These are phyloP conservation scores for Cytospora piceicola DNA, from an alignment of 2,329 filamentous ascomycete genomes.

Conservation along the genomic window DNA sequence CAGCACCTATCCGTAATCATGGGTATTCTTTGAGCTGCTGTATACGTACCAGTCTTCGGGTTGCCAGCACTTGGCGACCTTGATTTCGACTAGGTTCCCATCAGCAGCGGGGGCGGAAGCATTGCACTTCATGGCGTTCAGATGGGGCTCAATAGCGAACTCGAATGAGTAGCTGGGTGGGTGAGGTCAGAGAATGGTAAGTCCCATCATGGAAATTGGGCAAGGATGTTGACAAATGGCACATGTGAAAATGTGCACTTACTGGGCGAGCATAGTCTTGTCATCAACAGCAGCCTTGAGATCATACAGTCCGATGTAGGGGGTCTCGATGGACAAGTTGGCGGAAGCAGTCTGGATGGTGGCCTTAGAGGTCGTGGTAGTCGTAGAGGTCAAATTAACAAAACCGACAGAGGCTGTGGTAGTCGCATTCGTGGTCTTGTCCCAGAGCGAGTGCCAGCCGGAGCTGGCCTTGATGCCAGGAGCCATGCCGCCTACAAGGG, in stretches of 20 bases:
- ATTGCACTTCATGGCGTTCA: constrained; percentile 1
- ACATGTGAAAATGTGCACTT: too few species aligned
- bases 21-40: fast-evolving
- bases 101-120: background rate
- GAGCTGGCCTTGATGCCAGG: too few species aligned
- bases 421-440: background rate
- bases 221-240: too few species aligned
- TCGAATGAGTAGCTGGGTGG: constrained; percentile 9
- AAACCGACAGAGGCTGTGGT: too few species aligned
- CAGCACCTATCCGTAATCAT: background rate
- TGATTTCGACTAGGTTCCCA: constrained; percentile 7
- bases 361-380: background rate
- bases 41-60: background rate
- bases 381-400: background rate
- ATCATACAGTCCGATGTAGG: constrained; percentile 4
- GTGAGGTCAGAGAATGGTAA: too few species aligned
- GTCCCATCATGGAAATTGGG: background rate
- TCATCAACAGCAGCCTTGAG: constrained; percentile 12
- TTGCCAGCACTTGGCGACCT: constrained; percentile 1
- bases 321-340: constrained; percentile 4
- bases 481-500: background rate
- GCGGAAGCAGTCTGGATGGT: constrained; percentile 10
- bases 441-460: background rate
- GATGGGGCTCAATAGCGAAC: constrained; percentile 14
- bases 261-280: background rate